These are phyloP conservation scores for Boletus subparvulus DNA, from an alignment of 768 basidiomycete species.

Conservation along the genomic window DNA sequence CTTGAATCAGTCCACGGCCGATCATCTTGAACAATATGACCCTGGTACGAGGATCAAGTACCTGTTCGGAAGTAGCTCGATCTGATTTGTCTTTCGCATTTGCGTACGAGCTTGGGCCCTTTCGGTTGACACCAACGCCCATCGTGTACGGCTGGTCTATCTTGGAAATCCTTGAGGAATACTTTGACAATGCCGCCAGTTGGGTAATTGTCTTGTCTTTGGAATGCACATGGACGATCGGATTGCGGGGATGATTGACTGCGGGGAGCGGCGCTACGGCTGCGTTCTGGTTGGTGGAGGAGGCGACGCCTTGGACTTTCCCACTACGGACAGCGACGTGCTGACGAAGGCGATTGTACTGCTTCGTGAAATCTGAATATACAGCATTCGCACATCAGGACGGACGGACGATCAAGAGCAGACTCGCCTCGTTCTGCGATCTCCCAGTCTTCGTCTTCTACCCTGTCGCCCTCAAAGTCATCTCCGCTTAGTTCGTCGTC, in stretches of 20 bases:
- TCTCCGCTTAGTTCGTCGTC: conserved; percentile 43
- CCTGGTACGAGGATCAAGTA: conserved; percentile 92
- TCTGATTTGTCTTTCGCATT: conserved; percentile 96
- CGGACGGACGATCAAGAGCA: not conserved
- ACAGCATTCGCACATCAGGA: not conserved
- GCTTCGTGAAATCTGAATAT: conserved; percentile 90
- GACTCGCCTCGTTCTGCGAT: conserved; percentile 73
- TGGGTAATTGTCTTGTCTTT: conserved; percentile 71
- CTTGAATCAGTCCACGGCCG: conserved; percentile 80
- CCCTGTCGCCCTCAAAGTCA: conserved; percentile 55
- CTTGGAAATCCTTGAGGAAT: conserved; percentile 68
- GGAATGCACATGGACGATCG: conserved; percentile 29
- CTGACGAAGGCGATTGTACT: conserved; percentile 92
- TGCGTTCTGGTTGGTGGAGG: conserved; percentile 47
- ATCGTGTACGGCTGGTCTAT: conserved; percentile 72
- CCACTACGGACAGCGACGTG: conserved; percentile 84
- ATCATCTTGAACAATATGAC: conserved; percentile 97
- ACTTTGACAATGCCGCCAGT: conserved; percentile 72
- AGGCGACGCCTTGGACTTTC: conserved; percentile 57
- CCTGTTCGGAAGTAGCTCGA: conserved; percentile 95
- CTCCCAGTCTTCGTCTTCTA: conserved; percentile 90
- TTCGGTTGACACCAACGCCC: conserved; percentile 82
- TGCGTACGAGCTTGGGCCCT: conserved; percentile 84
- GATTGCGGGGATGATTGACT: conserved; percentile 60
- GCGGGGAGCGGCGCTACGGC: conserved; percentile 66